These are phyloP conservation scores for Zymoseptoria brevis DNA, from an alignment of 2,329 filamentous ascomycete species.

Conservation along the genomic window DNA sequence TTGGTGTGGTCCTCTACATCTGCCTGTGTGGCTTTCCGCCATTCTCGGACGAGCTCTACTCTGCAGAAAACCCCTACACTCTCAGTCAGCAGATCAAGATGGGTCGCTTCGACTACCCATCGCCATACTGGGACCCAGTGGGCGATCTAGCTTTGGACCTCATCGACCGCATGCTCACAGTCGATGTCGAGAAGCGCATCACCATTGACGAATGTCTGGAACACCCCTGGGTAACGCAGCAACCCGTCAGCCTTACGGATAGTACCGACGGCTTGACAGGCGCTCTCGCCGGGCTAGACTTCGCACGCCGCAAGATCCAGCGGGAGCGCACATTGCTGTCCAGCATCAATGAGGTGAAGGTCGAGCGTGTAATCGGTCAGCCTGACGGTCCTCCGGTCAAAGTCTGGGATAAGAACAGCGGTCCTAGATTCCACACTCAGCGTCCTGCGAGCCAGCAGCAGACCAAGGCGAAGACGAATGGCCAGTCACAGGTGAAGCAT, in stretches of 20 bases:
- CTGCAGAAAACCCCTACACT: slow-evolving; percentile 69
- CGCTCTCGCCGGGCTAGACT: slow-evolving; percentile 74
- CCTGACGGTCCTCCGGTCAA: slow-evolving; percentile 56
- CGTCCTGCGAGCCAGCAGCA: slow-evolving; percentile 13
- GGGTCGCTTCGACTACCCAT: slow-evolving; percentile 87
- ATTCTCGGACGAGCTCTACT: slow-evolving; percentile 86
- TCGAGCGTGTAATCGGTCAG: slow-evolving; percentile 51
- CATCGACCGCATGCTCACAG: slow-evolving; percentile 89
- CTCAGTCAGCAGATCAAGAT: slow-evolving; percentile 83
- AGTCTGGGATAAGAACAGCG: slow-evolving; percentile 65
- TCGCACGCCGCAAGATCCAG: slow-evolving; percentile 68
- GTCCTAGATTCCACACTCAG: slow-evolving; percentile 31
- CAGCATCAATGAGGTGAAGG: slow-evolving; percentile 66
- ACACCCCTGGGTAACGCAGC: slow-evolving; percentile 74
- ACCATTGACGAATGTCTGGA: slow-evolving; percentile 84
- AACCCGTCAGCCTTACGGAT: slow-evolving; percentile 47
- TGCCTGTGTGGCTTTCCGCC: slow-evolving; percentile 94
- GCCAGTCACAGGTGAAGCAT: slow-evolving; percentile 25
- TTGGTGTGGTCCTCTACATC: slow-evolving; percentile 97
- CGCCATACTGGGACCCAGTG: slow-evolving; percentile 88
- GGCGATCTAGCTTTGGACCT: slow-evolving; percentile 82
- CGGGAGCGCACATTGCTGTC: slow-evolving; percentile 82
- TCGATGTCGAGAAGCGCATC: slow-evolving; percentile 74
- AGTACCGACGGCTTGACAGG: slow-evolving; percentile 88
- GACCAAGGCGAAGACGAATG: slow-evolving; percentile 29